These are phyloP conservation scores for Aspergillus haitiensis DNA, from an alignment of 495 filamentous ascomycete genomes.

Conservation along the genomic window DNA sequence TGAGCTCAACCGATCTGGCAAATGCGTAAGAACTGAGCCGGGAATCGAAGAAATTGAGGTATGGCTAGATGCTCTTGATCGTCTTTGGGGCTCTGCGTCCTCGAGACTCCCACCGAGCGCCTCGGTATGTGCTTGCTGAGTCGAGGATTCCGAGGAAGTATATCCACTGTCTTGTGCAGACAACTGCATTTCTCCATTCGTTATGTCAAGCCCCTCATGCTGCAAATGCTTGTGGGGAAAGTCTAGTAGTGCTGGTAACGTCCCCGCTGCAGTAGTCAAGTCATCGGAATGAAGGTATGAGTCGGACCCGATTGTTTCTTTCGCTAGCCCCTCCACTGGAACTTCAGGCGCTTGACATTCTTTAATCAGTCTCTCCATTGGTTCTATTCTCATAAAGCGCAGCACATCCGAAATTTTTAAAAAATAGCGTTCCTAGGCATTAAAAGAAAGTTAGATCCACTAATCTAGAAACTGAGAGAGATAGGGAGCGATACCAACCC, in stretches of 20 bases:
- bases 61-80: slow-evolving; percentile 43
- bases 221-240: slow-evolving; percentile 15
- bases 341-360: neutral
- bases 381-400: neutral
- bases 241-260: slow-evolving; percentile 12
- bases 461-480: too few relatives aligned
- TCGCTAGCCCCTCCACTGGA: neutral
- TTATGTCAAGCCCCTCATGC: slow-evolving; percentile 20
- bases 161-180: slow-evolving; percentile 36
- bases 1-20: slow-evolving; percentile 28
- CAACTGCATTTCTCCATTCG: slow-evolving; percentile 27
- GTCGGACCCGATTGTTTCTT: neutral
- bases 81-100: slow-evolving; percentile 31
- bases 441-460: too few relatives aligned
- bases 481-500: too few relatives aligned
- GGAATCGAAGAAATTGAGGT: slow-evolving; percentile 48
- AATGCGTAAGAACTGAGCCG: slow-evolving; percentile 38
- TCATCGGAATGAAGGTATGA: neutral
- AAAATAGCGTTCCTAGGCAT: neutral
- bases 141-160: slow-evolving; percentile 41
- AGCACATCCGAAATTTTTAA: neutral
- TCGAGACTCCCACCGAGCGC: slow-evolving; percentile 33
- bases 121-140: slow-evolving; percentile 35
- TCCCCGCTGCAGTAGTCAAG: neutral
- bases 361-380: neutral